Evolutionary conservation across 176 grass and related monocot genomes (phyloP).

Genomic region (Dendrocalamus sinicus): DNA sequence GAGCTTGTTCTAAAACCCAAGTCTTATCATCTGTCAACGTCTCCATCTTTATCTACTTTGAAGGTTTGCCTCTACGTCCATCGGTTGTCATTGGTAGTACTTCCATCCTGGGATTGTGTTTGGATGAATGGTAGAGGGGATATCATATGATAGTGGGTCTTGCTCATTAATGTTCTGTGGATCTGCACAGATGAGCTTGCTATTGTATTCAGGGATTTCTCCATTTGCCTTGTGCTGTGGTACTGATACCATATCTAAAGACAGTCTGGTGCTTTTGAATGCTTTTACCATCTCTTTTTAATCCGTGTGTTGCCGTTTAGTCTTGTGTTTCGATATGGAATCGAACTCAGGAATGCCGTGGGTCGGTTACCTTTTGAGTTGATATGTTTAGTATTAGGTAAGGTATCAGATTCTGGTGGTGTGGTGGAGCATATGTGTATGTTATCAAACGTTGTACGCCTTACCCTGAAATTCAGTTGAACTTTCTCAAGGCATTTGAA

Average conservation of each 20-base stretch:
- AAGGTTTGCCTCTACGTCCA: constrained; percentile 25
- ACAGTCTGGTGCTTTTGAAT: not conserved
- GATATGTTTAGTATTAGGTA: not conserved
- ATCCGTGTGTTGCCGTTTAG: not conserved
- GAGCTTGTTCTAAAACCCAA: constrained; percentile 24
- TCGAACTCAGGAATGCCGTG: not conserved
- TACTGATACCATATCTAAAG: constrained; percentile 12
- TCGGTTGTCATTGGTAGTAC: not conserved
- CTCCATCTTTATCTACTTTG: constrained; percentile 31
- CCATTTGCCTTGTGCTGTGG: constrained; percentile 4
- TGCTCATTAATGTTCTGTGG: constrained; percentile 1
- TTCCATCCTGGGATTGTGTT: constrained; percentile 20
- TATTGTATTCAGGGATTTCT: constrained; percentile 2
- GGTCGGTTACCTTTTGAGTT: constrained; percentile 1
- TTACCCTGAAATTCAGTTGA: not conserved
- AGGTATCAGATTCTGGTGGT: constrained; percentile 1
- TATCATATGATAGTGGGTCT: not conserved
- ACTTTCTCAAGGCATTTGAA: not conserved
- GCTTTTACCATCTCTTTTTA: not conserved
- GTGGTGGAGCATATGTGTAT: not conserved
- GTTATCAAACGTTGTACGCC: too few species aligned
- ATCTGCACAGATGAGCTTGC: constrained; percentile 15
- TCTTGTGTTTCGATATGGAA: not conserved
- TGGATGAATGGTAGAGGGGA: constrained; percentile 31
- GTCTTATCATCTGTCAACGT: not conserved